Evolutionary conservation across 2,329 filamentous ascomycete species (phyloP).

Genomic region (Fusarium pseudonygamai): DNA sequence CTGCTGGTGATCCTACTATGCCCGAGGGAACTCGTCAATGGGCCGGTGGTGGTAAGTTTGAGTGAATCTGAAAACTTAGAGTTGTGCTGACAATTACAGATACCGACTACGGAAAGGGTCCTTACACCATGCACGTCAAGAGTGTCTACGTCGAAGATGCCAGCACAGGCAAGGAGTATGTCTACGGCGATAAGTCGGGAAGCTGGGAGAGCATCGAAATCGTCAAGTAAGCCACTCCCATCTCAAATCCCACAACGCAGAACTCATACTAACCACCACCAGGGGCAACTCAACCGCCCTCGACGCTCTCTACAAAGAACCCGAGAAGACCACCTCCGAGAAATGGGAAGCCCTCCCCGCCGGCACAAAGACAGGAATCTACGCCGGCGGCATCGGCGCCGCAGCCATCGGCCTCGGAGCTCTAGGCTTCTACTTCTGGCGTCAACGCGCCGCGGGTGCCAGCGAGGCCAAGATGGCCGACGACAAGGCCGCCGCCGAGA

Average conservation of each 20-base stretch:
- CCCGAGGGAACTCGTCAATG: constrained; percentile 69
- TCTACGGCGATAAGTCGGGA: constrained; percentile 70
- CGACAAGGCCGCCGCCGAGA: constrained; percentile 57
- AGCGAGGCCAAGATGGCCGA: constrained; percentile 60
- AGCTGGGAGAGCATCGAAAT: constrained; percentile 71
- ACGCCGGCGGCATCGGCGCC: constrained; percentile 56
- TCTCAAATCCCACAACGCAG: accelerated
- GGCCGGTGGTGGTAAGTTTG: constrained; percentile 66
- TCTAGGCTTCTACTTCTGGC: constrained; percentile 63
- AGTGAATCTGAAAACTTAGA: accelerated
- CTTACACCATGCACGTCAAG: constrained; percentile 80
- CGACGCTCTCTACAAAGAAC: constrained; percentile 53
- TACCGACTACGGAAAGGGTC: constrained; percentile 72
- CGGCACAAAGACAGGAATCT: constrained; percentile 62
- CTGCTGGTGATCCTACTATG: constrained; percentile 66
- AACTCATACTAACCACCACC: not conserved
- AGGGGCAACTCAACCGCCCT: constrained; percentile 68
- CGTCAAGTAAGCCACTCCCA: constrained; percentile 54
- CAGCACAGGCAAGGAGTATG: constrained; percentile 71
- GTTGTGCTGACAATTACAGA: constrained; percentile 26
- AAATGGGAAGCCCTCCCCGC: constrained; percentile 64
- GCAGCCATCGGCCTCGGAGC: constrained; percentile 54
- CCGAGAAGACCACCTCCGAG: constrained; percentile 57
- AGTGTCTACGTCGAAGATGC: constrained; percentile 65
- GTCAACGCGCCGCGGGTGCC: constrained; percentile 62